Conservation (phyloP, 495 filamentous ascomycete genomes). For the Penicillium arizonense region DNA sequence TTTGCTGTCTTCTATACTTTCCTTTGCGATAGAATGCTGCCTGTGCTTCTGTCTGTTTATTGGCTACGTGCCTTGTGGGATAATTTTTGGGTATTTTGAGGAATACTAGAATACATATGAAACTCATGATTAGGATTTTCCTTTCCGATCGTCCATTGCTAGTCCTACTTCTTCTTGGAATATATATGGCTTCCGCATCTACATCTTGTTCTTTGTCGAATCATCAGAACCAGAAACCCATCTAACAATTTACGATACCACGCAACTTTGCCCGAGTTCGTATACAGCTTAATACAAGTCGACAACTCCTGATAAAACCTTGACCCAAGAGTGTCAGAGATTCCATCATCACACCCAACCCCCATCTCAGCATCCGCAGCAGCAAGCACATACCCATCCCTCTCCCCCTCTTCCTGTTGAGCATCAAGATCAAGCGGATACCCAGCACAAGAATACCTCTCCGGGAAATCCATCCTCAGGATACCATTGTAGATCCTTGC, state of each 20-base stretch:
- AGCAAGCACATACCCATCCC: background rate
- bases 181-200: too few relatives aligned
- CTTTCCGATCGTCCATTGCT: too few relatives aligned
- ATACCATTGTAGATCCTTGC: slow-evolving; percentile 42
- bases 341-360: background rate
- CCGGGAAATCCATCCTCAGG: slow-evolving; percentile 23
- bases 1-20: slow-evolving; percentile 7
- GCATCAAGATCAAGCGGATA: too few relatives aligned
- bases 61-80: background rate
- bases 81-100: background rate
- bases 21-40: slow-evolving; percentile 5
- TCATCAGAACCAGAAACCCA: background rate
- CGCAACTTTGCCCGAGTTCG: too few relatives aligned
- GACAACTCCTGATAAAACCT: background rate
- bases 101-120: slow-evolving; percentile 6
- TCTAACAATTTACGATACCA: background rate
- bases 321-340: background rate
- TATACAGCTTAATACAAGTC: background rate
- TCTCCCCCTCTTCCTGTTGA: background rate
- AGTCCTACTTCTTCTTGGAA: too few relatives aligned
- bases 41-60: slow-evolving; percentile 8
- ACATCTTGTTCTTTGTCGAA: background rate
- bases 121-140: background rate
- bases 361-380: background rate
- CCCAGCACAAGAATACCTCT: background rate